Evolutionary conservation across 106 monocot species (phyloP), one percentile per base, ranked within the genome.

Genomic region (Allium cepa): DNA sequence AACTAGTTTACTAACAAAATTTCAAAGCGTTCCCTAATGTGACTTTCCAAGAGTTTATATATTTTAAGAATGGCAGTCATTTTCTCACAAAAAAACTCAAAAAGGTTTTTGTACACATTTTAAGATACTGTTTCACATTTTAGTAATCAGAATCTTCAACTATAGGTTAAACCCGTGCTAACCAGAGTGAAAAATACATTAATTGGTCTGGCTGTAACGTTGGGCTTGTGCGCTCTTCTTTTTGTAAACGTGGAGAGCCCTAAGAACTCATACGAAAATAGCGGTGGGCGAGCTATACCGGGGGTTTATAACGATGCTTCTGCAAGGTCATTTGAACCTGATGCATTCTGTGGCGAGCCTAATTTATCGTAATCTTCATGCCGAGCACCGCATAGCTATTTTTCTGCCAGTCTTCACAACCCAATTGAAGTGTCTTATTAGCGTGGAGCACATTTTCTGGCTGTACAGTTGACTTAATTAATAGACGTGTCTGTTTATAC

Each of bases 91-190:
- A 18, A 0, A 8, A 10, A 52, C 8, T 51, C 8, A 26, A 67
- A 9, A 64, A 46, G 9, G 11, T 17, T 64, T 17, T 17, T 26
- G 51, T 67, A 9, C 63, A 18, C 18, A 22, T 71, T 48, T 36
- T 1, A 36, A 36, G 36, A 5, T 36, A 36, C 36, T 36, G 5
- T 36, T 36, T 36, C 5, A 36, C 36, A 69, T 62, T 17, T 67
- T 72, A 22, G 13, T 65, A 8, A 17, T 50, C 22, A 26, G 12
- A 18, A 51, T 26, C 51, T 49, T 61, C 26, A 17, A 28, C 56
- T 73, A 79, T 72, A 96, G 91, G 95, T 96, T 22, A 96, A 96
- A 80, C 95, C 95, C 70, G 85, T 91, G 51, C 76, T 96, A 28
- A 86, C 52, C 69, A 81, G 91, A 72, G 95, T 96, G 56, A 96